Evolutionary conservation across 495 filamentous ascomycete genomes (phyloP).

Genomic region (Lasiosphaeris hirsuta): DNA sequence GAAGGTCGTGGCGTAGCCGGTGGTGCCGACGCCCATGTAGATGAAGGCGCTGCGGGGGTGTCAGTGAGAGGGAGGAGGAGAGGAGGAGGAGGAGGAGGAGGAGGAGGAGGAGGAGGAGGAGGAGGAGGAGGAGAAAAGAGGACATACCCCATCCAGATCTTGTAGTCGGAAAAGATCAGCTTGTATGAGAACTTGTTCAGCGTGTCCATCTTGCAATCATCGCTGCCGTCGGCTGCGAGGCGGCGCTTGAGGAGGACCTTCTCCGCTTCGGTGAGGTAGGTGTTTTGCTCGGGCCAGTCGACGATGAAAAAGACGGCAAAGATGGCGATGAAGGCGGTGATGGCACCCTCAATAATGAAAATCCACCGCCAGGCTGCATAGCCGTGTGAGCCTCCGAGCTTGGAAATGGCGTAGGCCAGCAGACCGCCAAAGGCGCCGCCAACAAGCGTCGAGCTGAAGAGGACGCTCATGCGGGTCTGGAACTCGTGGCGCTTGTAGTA

Average conservation of each 20-base stretch:
- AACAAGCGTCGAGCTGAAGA: constrained; percentile 63
- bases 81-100: neutral
- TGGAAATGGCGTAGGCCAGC: constrained; percentile 55
- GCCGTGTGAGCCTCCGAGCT: constrained; percentile 41
- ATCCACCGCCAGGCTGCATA: constrained; percentile 59
- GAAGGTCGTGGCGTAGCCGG: constrained; percentile 60
- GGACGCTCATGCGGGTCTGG: constrained; percentile 62
- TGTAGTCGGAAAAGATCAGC: constrained; percentile 51
- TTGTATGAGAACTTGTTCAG: constrained; percentile 68
- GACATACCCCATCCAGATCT: constrained; percentile 43
- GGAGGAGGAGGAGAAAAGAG: neutral
- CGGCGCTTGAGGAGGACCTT: constrained; percentile 45
- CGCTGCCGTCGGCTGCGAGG: constrained; percentile 61
- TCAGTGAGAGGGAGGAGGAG: neutral
- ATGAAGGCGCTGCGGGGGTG: constrained; percentile 34
- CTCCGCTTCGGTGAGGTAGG: constrained; percentile 53
- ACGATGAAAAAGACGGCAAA: constrained; percentile 51
- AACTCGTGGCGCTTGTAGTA: constrained; percentile 65
- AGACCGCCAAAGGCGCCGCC: constrained; percentile 66
- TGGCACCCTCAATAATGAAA: constrained; percentile 59
- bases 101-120: neutral
- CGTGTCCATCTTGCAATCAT: constrained; percentile 56
- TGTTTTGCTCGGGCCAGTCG: constrained; percentile 54
- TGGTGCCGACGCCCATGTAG: constrained; percentile 51
- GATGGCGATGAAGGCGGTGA: constrained; percentile 51